phyloP scores from a whole-genome alignment of 345 rosid genomes.

The Citrus glauca region DNA sequence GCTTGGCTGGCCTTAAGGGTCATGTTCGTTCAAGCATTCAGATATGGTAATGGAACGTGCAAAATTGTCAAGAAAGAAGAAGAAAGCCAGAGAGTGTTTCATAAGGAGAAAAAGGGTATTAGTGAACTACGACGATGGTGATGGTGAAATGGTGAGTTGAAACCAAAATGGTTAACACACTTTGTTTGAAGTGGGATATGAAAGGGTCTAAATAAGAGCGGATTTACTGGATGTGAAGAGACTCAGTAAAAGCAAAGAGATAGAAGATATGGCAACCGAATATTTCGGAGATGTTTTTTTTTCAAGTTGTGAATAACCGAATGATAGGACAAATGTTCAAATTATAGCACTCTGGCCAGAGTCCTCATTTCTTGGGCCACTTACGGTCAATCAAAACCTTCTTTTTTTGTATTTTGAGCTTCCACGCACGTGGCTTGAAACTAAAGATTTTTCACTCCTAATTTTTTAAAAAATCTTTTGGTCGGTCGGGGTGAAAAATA shows the following conservation, averaged over 20 bases:
- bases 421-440: no score
- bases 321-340: no score
- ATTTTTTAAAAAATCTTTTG: constrained; percentile 31
- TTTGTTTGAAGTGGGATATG: constrained; percentile 11
- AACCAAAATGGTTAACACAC: constrained; percentile 17
- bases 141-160: no score
- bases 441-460: no score
- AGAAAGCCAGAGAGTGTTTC: not conserved
- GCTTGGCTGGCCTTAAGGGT: constrained; percentile 91
- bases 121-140: not conserved
- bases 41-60: not conserved
- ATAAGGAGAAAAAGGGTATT: not conserved
- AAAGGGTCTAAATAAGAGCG: constrained; percentile 41
- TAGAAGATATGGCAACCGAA: constrained; percentile 8
- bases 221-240: constrained; percentile 41
- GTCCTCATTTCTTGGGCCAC: constrained; percentile 11
- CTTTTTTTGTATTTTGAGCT: no score
- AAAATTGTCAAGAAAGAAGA: not conserved
- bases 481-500: constrained; percentile 80
- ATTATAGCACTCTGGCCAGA: not conserved
- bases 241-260: constrained; percentile 28
- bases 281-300: not conserved
- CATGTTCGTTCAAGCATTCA: constrained; percentile 36
- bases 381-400: not conserved
- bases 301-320: no score